A percentile compares a stretch with the other conserved stretches of the same genome.
phyloP scores from a whole-genome alignment of 2,329 filamentous ascomycete species.

The Dactylellina cionopaga region DNA sequence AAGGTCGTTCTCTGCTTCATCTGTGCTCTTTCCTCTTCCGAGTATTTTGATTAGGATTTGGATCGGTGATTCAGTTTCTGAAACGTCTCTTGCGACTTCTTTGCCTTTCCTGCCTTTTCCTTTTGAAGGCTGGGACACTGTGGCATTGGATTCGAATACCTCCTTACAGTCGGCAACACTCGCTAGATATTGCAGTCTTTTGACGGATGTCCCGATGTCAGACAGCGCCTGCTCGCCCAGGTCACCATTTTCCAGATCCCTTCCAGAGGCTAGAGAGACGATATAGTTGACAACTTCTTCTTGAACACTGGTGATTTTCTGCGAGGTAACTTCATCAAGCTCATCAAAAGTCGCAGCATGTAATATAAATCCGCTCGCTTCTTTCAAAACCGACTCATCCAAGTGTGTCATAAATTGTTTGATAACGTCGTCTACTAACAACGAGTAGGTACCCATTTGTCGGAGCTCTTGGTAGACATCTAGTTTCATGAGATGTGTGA shows the following conservation, averaged over 20 bases:
- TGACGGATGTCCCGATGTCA: slow-evolving; percentile 77
- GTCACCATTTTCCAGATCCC: slow-evolving; percentile 78
- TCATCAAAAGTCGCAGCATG: slow-evolving; percentile 89
- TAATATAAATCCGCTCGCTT: slow-evolving; percentile 82
- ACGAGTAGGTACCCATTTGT: slow-evolving; percentile 80
- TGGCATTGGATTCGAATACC: slow-evolving; percentile 71
- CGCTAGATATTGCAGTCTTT: slow-evolving; percentile 82
- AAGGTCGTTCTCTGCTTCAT: slow-evolving; percentile 81
- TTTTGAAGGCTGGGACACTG: slow-evolving; percentile 57
- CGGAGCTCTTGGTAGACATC: slow-evolving; percentile 88
- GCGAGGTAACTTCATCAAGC: slow-evolving; percentile 83
- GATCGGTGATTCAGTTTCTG: slow-evolving; percentile 68
- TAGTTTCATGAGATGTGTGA: slow-evolving; percentile 87
- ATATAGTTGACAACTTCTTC: slow-evolving; percentile 81
- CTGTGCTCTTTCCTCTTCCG: slow-evolving; percentile 77
- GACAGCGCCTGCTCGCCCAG: slow-evolving; percentile 73
- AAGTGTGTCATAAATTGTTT: slow-evolving; percentile 94
- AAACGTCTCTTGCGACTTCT: slow-evolving; percentile 59
- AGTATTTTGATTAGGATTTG: slow-evolving; percentile 78
- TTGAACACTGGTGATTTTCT: slow-evolving; percentile 84
- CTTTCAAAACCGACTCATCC: slow-evolving; percentile 82
- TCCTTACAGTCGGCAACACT: slow-evolving; percentile 81
- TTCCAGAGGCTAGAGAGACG: slow-evolving; percentile 74
- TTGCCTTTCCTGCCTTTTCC: slow-evolving; percentile 61
- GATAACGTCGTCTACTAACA: slow-evolving; percentile 87